Base-by-base conservation (phyloP, 495 filamentous ascomycete species). In the Neurospora sp. region DNA sequence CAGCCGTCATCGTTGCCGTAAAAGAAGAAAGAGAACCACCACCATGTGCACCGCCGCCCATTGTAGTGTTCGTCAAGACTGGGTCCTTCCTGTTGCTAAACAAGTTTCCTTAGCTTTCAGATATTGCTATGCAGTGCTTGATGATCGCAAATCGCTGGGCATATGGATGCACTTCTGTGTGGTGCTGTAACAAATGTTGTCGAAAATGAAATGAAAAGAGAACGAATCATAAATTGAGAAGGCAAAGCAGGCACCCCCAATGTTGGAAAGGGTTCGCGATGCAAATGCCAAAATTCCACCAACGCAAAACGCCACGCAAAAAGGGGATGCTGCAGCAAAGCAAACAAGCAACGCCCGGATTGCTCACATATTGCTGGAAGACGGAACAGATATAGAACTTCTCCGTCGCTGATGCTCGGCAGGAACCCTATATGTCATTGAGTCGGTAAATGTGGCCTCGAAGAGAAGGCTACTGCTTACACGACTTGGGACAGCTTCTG, bases 401-500 rank as follows among this genome's bases (percentile, higher is more conserved):
- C 70, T 54, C n/a, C 72, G 72, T 10, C 72, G 72, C 42, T 54
- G 66, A 31, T 71, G 54, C 54, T 66, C 28, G 31, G 54, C 28
- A 36, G 54, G 54, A 66, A 66, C 54, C 54, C 54, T 66, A 66
- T 62, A 62, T 66, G 28, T 66, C 28, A 66, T 66, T 59, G 66
- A 36, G 72, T 39, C 38, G 72, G 72, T 34, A 70, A 40, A 21
- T 36, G 24, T n/a, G 66, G 70, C 69, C 72, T 73, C 31, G n/a
- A 73, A 43, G 31, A 15, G 31, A 36, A 69, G 38, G 62, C 76
- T 34, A 74, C 21, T 75, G 76, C 76, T 76, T 76, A 79, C 78
- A 72, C 74, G 69, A 71, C 38, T 70, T 74, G 66, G 28, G 78
- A 72, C 38, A 79, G 80, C 77, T 84, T 86, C 77, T 86, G 83